Conservation (phyloP, 176 grass and related monocot species). For the Ampelocalamus luodianensis region DNA sequence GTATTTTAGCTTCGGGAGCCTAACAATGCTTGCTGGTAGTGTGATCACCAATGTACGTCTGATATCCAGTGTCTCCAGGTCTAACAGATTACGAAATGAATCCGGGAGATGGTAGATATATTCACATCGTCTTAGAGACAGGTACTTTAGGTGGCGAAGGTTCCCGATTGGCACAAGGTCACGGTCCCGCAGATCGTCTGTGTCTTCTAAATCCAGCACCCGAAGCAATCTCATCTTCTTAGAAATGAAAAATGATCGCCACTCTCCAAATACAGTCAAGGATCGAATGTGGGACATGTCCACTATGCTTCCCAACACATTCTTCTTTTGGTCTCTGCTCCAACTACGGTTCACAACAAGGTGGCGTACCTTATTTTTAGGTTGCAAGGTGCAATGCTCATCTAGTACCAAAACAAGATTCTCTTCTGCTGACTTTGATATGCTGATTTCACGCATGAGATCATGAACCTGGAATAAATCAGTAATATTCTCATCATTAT, state of each 20-base stretch:
- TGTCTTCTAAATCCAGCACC: slow-evolving; percentile 45
- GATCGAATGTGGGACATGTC: slow-evolving; percentile 27
- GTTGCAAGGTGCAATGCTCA: background rate
- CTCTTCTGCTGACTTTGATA: slow-evolving; percentile 29
- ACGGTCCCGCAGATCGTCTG: background rate
- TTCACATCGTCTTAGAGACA: background rate
- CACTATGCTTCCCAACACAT: background rate
- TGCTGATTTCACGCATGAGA: slow-evolving; percentile 39
- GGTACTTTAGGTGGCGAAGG: slow-evolving; percentile 34
- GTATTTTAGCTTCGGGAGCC: background rate
- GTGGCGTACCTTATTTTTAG: background rate
- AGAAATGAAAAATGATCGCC: background rate
- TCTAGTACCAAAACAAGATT: slow-evolving; percentile 29
- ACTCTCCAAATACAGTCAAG: slow-evolving; percentile 14
- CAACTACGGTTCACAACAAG: background rate
- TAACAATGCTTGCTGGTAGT: background rate
- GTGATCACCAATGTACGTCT: background rate
- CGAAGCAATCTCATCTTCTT: slow-evolving; percentile 35
- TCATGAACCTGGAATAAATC: slow-evolving; percentile 15
- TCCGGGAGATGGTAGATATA: background rate
- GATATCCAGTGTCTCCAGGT: slow-evolving; percentile 18
- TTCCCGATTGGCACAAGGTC: slow-evolving; percentile 22
- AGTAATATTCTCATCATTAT: background rate
- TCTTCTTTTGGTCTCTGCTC: background rate
- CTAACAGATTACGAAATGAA: background rate